These are phyloP conservation scores for Obba rivulosa DNA, from an alignment of 768 basidiomycete genomes.

Conservation along the genomic window DNA sequence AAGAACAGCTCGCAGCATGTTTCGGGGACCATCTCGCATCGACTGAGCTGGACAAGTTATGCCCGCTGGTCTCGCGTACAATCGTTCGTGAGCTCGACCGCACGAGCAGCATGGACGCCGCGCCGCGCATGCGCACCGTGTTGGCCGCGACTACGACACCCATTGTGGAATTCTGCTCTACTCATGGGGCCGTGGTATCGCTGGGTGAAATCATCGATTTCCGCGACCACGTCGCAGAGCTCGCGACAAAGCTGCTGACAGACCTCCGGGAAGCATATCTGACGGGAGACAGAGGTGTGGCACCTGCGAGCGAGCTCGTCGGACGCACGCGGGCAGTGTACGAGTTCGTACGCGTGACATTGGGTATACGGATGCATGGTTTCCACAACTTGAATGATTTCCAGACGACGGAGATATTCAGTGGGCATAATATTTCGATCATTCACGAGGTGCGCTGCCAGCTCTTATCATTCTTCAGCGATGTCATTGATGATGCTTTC, in stretches of 20 bases:
- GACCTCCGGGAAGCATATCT: slow-evolving; percentile 51
- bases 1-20: slow-evolving; percentile 41
- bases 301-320: slow-evolving; percentile 65
- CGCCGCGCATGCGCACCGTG: slow-evolving; percentile 63
- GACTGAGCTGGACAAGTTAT: slow-evolving; percentile 27
- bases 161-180: slow-evolving; percentile 54
- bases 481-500: not conserved
- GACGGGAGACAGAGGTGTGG: slow-evolving; percentile 47
- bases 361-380: slow-evolving; percentile 78
- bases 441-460: slow-evolving; percentile 58
- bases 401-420: slow-evolving; percentile 55
- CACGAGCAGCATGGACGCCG: slow-evolving; percentile 70
- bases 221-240: slow-evolving; percentile 46
- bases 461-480: not conserved
- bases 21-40: slow-evolving; percentile 38
- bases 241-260: slow-evolving; percentile 41
- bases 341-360: slow-evolving; percentile 62
- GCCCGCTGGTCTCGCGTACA: slow-evolving; percentile 32
- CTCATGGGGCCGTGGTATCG: slow-evolving; percentile 11
- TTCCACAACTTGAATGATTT: slow-evolving; percentile 60
- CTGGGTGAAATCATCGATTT: slow-evolving; percentile 41
- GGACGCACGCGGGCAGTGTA: slow-evolving; percentile 68
- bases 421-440: slow-evolving; percentile 64
- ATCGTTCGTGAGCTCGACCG: slow-evolving; percentile 53
- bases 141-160: slow-evolving; percentile 55